Percentiles rank a stretch among this genome's conserved stretches.
Conservation (phyloP, 192 early-diverging fungal genomes). For the Chytriomyces sp. region DNA sequence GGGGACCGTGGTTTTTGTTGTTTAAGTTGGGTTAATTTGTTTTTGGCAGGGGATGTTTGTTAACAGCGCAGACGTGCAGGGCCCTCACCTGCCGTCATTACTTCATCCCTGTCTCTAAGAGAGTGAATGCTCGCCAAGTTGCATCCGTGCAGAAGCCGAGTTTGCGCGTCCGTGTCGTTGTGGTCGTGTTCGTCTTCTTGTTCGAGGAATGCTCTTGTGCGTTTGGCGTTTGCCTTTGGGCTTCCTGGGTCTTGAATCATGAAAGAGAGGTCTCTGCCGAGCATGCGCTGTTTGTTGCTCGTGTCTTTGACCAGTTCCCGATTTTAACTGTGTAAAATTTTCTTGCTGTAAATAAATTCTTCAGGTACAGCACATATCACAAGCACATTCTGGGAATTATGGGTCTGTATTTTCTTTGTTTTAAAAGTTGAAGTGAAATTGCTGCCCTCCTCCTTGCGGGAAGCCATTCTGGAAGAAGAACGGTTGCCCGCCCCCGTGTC, state of each 20-base stretch:
- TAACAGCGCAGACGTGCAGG: neutral
- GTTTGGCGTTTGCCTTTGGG: neutral
- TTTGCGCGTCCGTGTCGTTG: neutral
- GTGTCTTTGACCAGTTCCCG: neutral
- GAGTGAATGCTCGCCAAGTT: neutral
- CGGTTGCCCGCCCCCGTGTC: slow-evolving; percentile 34
- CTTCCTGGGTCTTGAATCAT: neutral
- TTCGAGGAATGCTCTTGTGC: slow-evolving; percentile 6
- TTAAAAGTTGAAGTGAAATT: slow-evolving; percentile 55
- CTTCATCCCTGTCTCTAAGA: slow-evolving; percentile 2
- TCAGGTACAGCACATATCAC: neutral
- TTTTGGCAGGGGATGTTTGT: no score
- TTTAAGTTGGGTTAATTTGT: neutral
- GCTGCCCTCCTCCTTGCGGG: slow-evolving; percentile 57
- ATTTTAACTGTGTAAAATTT: neutral
- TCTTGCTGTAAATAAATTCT: neutral
- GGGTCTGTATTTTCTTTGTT: slow-evolving; percentile 4
- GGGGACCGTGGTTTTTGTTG: neutral
- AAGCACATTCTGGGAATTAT: neutral
- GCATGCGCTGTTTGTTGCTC: neutral
- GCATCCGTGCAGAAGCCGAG: slow-evolving; percentile 13
- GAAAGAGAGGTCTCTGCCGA: neutral
- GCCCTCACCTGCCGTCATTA: slow-evolving; percentile 7
- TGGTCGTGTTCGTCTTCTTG: slow-evolving; percentile 7
- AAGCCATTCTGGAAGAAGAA: slow-evolving; percentile 53